Evolutionary conservation across 148 eudicot genomes (phyloP).

Genomic region (Cornus controversa): DNA sequence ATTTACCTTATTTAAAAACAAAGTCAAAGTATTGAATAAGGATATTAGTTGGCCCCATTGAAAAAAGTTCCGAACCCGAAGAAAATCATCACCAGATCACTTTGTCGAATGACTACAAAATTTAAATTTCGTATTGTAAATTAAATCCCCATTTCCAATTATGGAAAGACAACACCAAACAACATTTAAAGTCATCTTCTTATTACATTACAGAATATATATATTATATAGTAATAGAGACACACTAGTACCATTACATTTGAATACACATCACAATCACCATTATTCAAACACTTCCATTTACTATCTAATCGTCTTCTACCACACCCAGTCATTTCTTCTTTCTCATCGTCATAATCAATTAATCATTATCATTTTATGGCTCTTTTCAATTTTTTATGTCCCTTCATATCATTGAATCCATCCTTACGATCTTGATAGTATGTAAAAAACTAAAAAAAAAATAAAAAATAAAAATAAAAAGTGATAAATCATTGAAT

Average conservation of each 20-base stretch:
- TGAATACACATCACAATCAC: too few relatives aligned
- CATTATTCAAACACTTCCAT: not conserved
- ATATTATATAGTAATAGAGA: not conserved
- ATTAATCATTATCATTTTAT: not conserved
- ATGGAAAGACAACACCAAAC: not conserved
- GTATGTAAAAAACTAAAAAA: too few relatives aligned
- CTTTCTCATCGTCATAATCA: not conserved
- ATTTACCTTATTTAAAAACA: too few relatives aligned
- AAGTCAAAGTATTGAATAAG: not conserved
- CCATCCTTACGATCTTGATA: not conserved
- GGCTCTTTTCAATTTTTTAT: not conserved
- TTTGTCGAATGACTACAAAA: not conserved
- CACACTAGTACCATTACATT: too few relatives aligned
- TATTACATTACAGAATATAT: not conserved
- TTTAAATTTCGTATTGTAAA: not conserved
- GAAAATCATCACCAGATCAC: conserved; percentile 2
- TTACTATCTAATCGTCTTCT: not conserved
- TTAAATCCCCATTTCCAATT: not conserved
- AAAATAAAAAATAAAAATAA: too few relatives aligned
- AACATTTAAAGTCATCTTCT: not conserved
- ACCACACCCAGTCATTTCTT: not conserved
- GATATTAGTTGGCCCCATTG: not conserved
- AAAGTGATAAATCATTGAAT: too few relatives aligned
- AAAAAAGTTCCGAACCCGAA: not conserved
- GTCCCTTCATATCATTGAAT: not conserved